These are phyloP conservation scores for Fallopia convolvulus DNA, from an alignment of 148 eudicot genomes.

Conservation along the genomic window DNA sequence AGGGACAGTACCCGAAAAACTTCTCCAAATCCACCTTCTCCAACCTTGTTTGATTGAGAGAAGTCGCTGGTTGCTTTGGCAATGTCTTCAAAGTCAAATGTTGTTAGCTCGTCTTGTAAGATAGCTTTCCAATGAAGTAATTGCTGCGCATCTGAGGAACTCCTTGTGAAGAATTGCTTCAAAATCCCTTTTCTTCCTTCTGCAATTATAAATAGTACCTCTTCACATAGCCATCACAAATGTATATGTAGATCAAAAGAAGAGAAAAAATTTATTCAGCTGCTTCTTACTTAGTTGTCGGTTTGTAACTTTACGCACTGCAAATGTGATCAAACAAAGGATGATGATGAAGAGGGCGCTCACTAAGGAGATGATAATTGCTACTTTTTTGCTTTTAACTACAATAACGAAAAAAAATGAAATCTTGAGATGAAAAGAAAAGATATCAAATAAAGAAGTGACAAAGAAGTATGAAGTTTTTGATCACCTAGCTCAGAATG, in stretches of 20 bases:
- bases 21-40: constrained; percentile 37
- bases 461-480: not conserved
- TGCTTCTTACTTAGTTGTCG: not conserved
- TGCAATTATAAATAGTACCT: not conserved
- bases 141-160: not conserved
- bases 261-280: not conserved
- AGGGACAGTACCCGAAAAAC: constrained; percentile 24
- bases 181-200: constrained; percentile 9
- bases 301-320: not conserved
- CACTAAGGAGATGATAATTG: not conserved
- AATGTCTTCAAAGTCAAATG: constrained; percentile 19
- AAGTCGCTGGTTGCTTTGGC: constrained; percentile 26
- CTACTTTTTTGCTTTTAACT: not conserved
- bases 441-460: not conserved
- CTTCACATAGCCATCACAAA: not conserved
- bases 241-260: not conserved
- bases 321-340: not conserved
- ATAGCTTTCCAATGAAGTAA: not conserved
- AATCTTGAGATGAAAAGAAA: not conserved
- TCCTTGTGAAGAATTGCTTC: not conserved
- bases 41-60: constrained; percentile 23
- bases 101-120: constrained; percentile 13
- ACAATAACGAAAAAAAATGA: not conserved
- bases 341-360: constrained; percentile 1
- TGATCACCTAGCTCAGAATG: constrained; percentile 33